These are phyloP conservation scores for Cyberlindnera saturnus DNA, from an alignment of 805 yeast species.

Conservation along the genomic window DNA sequence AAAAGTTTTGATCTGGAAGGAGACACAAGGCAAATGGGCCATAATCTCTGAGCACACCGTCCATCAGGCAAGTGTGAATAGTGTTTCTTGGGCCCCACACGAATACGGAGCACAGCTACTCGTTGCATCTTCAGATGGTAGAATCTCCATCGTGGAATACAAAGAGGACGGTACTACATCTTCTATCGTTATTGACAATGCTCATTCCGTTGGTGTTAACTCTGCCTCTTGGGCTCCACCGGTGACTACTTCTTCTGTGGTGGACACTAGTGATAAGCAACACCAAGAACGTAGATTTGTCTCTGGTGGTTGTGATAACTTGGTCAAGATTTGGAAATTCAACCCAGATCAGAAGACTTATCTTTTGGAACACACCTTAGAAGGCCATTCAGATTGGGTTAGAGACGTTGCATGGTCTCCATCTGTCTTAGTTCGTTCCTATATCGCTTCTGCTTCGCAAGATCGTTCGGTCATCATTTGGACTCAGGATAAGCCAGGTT, in stretches of 20 bases:
- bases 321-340: constrained; percentile 85
- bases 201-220: constrained; percentile 92
- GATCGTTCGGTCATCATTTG: constrained; percentile 92
- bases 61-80: constrained; percentile 92
- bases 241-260: constrained; percentile 27
- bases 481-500: constrained; percentile 70
- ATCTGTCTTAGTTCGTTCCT: constrained; percentile 75
- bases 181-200: constrained; percentile 45
- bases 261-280: constrained; percentile 26
- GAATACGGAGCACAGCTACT: constrained; percentile 90
- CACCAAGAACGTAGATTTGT: constrained; percentile 67
- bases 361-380: constrained; percentile 66
- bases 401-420: constrained; percentile 99
- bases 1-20: constrained; percentile 90
- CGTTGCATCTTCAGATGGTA: constrained; percentile 91
- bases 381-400: constrained; percentile 97
- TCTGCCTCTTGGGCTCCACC: constrained; percentile 94
- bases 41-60: constrained; percentile 80
- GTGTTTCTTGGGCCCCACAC: constrained; percentile 95
- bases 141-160: constrained; percentile 84
- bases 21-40: constrained; percentile 80
- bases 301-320: constrained; percentile 92
- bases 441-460: constrained; percentile 95
- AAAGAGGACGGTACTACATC: constrained; percentile 80
- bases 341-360: constrained; percentile 52